Conservation (phyloP, 768 basidiomycete genomes). For the Russula sp. region DNA sequence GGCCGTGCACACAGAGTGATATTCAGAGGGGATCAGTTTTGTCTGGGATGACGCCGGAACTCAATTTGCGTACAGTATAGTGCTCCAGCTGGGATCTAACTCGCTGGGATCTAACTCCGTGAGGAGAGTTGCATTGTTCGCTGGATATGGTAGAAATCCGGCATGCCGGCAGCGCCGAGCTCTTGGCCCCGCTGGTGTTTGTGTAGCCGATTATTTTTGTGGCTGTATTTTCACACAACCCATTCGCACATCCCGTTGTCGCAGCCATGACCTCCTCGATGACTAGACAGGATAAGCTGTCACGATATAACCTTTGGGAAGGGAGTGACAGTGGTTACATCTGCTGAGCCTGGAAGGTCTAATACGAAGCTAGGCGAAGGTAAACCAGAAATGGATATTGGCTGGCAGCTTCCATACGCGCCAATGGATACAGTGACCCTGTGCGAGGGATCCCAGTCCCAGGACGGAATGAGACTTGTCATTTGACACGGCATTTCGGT, state of each 20-base stretch:
- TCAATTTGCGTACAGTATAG: constrained; percentile 1
- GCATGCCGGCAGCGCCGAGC: constrained; percentile 24
- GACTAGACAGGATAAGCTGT: background rate
- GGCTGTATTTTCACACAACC: background rate
- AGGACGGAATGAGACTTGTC: constrained; percentile 15
- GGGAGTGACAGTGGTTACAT: background rate
- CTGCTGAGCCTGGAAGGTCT: background rate
- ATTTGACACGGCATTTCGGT: constrained; percentile 14
- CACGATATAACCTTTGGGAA: background rate
- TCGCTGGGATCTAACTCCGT: constrained; percentile 24
- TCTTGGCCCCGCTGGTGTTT: constrained; percentile 8
- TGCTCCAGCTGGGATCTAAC: constrained; percentile 9
- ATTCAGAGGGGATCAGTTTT: background rate
- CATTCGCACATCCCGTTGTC: constrained; percentile 1
- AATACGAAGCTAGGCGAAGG: constrained; percentile 14
- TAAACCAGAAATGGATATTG: constrained; percentile 19
- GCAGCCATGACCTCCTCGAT: constrained; percentile 4
- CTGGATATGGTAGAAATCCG: constrained; percentile 25
- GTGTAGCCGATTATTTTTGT: constrained; percentile 5
- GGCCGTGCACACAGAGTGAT: background rate
- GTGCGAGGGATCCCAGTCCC: background rate
- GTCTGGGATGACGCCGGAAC: constrained; percentile 5
- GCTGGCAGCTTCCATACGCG: constrained; percentile 27
- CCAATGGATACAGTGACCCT: constrained; percentile 11
- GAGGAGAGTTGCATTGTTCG: constrained; percentile 19